These are phyloP conservation scores for Hypoxylon sp. DNA, from an alignment of 2,329 filamentous ascomycete species.

Conservation along the genomic window DNA sequence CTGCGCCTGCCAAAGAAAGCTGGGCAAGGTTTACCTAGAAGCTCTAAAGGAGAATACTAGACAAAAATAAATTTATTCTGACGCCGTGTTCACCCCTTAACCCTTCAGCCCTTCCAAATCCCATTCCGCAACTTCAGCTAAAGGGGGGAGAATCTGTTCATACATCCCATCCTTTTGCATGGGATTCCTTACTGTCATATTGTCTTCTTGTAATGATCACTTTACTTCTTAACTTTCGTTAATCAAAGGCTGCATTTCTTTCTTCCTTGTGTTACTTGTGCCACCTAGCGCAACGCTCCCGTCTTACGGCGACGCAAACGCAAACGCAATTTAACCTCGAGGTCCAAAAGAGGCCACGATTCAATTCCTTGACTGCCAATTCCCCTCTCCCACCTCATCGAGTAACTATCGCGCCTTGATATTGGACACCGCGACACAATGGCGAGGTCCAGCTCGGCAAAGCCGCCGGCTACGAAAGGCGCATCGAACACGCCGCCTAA, in stretches of 20 bases:
- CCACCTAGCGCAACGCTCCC: conserved; percentile 38
- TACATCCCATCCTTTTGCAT: conserved; percentile 39
- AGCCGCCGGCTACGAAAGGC: conserved; percentile 53
- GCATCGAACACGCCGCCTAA: conserved; percentile 46
- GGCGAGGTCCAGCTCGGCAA: conserved; percentile 55
- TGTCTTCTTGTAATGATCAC: conserved; percentile 56
- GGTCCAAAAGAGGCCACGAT: conserved; percentile 45
- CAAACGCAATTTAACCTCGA: conserved; percentile 27
- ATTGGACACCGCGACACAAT: conserved; percentile 41
- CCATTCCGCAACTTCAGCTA: conserved; percentile 28
- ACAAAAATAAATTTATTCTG: conserved; percentile 36
- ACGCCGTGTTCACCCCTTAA: conserved; percentile 31
- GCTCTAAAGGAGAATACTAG: conserved; percentile 6
- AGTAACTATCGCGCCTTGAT: conserved; percentile 8
- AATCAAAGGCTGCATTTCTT: conserved; percentile 42
- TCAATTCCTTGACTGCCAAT: conserved; percentile 34
- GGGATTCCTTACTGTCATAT: conserved; percentile 39
- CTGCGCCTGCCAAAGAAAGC: not conserved
- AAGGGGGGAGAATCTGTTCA: conserved; percentile 34
- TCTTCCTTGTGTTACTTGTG: conserved; percentile 39
- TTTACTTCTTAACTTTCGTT: conserved; percentile 59
- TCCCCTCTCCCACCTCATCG: conserved; percentile 17
- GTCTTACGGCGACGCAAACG: conserved; percentile 21
- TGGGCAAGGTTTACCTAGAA: not conserved
- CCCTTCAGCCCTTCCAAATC: conserved; percentile 22